These are phyloP conservation scores for Scutellaria baicalensis DNA, from an alignment of 257 asterid species.

Conservation along the genomic window DNA sequence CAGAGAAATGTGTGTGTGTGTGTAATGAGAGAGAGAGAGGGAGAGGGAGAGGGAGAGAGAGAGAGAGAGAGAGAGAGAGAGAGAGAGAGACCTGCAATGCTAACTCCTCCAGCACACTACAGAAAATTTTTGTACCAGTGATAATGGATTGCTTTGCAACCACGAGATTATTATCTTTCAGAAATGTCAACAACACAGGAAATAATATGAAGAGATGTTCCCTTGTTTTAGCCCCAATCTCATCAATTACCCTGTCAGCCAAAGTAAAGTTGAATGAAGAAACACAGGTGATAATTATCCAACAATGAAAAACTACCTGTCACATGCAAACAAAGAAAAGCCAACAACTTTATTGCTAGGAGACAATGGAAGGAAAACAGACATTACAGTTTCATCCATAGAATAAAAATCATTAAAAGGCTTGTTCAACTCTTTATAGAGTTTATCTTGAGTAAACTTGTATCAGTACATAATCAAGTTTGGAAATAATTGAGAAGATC, in stretches of 20 bases:
- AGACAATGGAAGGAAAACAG: neutral
- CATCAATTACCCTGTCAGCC: conserved; percentile 75
- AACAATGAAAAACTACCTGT: neutral
- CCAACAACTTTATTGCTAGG: neutral
- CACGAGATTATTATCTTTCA: conserved; percentile 51
- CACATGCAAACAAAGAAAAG: neutral
- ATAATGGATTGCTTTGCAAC: conserved; percentile 74
- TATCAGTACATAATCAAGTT: neutral
- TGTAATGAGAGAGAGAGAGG: conserved; percentile 22
- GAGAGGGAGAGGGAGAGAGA: no score
- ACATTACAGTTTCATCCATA: neutral
- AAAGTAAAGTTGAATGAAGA: conserved; percentile 11
- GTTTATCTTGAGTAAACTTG: neutral
- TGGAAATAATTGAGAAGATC: neutral
- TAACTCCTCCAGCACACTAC: conserved; percentile 63
- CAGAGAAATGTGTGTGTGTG: no score
- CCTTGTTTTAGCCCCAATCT: conserved; percentile 57
- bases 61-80: no score
- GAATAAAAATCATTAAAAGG: neutral
- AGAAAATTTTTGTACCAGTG: conserved; percentile 61
- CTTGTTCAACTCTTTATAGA: neutral
- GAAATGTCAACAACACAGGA: conserved; percentile 57
- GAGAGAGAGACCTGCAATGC: conserved; percentile 65
- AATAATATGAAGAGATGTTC: conserved; percentile 54
- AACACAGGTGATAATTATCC: conserved; percentile 1